phyloP scores from a whole-genome alignment of 2,329 filamentous ascomycete species.

The Diaporthe velutina region DNA sequence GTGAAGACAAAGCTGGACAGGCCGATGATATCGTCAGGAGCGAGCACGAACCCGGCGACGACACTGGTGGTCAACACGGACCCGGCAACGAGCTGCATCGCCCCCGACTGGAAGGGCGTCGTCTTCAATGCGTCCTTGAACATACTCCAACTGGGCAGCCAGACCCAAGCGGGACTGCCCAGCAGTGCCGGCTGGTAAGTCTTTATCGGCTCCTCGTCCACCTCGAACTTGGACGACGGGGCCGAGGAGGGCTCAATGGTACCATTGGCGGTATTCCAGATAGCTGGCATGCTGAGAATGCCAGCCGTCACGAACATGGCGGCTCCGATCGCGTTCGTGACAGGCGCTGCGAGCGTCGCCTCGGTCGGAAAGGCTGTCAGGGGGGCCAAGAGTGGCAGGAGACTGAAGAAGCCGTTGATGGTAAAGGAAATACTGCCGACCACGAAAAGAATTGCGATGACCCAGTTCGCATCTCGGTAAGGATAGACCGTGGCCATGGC shows the following conservation, averaged over 20 bases:
- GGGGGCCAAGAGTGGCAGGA: neutral
- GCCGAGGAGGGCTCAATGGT: neutral
- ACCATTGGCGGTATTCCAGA: slow-evolving; percentile 4
- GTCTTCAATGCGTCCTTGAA: neutral
- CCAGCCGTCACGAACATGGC: neutral
- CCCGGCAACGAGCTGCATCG: neutral
- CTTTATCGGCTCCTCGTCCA: neutral
- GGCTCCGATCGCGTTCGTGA: slow-evolving; percentile 7
- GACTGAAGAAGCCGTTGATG: slow-evolving; percentile 6
- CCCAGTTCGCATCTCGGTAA: slow-evolving; percentile 10
- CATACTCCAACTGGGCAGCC: neutral
- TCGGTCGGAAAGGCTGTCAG: neutral
- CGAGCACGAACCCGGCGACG: slow-evolving; percentile 2
- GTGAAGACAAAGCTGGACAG: slow-evolving; percentile 14
- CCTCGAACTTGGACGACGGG: neutral
- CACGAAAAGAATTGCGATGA: slow-evolving; percentile 1
- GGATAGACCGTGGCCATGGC: slow-evolving; percentile 4
- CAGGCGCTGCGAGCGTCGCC: neutral
- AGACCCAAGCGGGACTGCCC: neutral
- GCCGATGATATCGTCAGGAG: neutral
- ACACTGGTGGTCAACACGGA: neutral
- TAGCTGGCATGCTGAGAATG: neutral
- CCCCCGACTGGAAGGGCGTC: neutral
- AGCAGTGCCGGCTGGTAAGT: neutral
- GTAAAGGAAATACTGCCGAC: neutral